Percentiles rank a stretch among this genome's conserved stretches.
phyloP scores from a whole-genome alignment of 257 asterid genomes.

The Eustoma russellianum region DNA sequence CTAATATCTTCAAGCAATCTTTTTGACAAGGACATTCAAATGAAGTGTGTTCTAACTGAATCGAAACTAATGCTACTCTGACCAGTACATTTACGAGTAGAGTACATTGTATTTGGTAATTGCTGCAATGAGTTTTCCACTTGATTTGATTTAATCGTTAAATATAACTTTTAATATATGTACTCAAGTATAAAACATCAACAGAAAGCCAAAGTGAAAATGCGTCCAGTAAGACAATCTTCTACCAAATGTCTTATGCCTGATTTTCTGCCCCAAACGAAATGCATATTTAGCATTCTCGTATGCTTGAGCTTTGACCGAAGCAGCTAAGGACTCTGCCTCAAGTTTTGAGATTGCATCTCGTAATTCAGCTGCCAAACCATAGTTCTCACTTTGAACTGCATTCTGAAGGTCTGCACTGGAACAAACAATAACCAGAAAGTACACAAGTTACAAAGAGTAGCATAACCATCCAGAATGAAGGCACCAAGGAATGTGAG shows the following conservation, averaged over 20 bases:
- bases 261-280: slow-evolving; percentile 92
- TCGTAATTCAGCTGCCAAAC: slow-evolving; percentile 75
- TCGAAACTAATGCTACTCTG: too few species aligned
- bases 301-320: slow-evolving; percentile 72
- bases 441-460: too few species aligned
- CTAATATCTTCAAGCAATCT: too few species aligned
- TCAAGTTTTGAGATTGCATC: slow-evolving; percentile 84
- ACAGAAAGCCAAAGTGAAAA: too few species aligned
- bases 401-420: slow-evolving; percentile 92
- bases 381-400: slow-evolving; percentile 69
- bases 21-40: too few species aligned
- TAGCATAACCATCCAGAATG: slow-evolving; percentile 1
- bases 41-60: too few species aligned
- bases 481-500: slow-evolving; percentile 4
- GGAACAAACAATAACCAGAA: slow-evolving; percentile 23
- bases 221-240: neutral
- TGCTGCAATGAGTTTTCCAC: too few species aligned
- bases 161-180: too few species aligned
- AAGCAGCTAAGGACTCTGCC: slow-evolving; percentile 78
- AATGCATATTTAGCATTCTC: slow-evolving; percentile 66
- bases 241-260: slow-evolving; percentile 72
- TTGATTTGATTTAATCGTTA: too few species aligned
- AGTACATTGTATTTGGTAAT: too few species aligned
- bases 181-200: too few species aligned
- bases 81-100: too few species aligned